Evolutionary conservation across 1,139 yeast species (phyloP), one percentile per base, ranked within the genome.

Genomic region (Arxiozyma heterogenica): DNA sequence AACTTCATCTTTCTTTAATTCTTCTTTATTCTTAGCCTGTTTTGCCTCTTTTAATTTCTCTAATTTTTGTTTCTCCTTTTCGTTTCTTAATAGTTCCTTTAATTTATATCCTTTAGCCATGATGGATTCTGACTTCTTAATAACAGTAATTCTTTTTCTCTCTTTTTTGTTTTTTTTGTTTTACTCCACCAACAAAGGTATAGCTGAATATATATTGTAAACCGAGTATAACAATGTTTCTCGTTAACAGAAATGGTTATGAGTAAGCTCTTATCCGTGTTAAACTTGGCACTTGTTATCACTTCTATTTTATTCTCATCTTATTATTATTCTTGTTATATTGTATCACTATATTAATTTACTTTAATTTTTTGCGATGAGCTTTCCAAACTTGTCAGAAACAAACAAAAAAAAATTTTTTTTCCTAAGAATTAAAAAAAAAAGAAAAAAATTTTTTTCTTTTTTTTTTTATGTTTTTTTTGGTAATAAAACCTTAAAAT

Each of bases 61-160:
- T 18, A 44, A 23, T 51, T 60, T 58, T 30, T 60, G 62, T 44
- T 57, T 55, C 27, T 62, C 65, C 57, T 65, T 63, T 38, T 66
- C 64, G 51, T 66, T 64, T 50, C 64, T 57, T 51, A 70, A 55
- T 45, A 71, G 58, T 59, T 66, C 69, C 57, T 69, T 71, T 51
- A 71, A 60, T 53, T 67, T 70, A 52, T 56, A 62, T 30, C 73
- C 75, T 56, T 71, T 71, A 55, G 69, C 74, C 75, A 71, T 71
- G 17, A n/a, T 47, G 39, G 11, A 4, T 27, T 12, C n/a, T 34
- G 6, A 34, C 39, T 34, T 34, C 1, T 3, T 34, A 27, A 27
- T 34, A 34, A 34, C 39, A 34, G n/a, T 12, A 34, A 3, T 34
- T 8, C 30, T 5, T 11, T 27, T 34, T 34, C 8, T 34, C 39